phyloP scores from a whole-genome alignment of 306 rosid genomes.

The Styphnolobium japonicum region DNA sequence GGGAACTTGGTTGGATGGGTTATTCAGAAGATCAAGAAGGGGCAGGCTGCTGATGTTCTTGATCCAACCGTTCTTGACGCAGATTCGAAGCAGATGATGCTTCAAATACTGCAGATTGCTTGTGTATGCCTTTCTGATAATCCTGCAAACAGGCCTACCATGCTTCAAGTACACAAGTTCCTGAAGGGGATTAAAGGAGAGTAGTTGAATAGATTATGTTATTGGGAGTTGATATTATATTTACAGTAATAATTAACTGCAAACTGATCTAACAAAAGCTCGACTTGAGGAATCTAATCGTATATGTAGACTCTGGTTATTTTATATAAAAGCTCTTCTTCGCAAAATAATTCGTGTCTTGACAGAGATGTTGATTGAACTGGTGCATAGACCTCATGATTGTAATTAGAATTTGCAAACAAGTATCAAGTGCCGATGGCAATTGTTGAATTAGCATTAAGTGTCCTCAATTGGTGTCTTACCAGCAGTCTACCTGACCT shows the following conservation, averaged over 20 bases:
- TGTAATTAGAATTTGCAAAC: too few relatives aligned
- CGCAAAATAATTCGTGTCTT: conserved; percentile 7
- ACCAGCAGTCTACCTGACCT: too few relatives aligned
- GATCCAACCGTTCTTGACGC: conserved; percentile 70
- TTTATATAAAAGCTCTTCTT: neutral
- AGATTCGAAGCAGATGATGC: conserved; percentile 79
- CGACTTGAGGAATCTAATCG: conserved; percentile 6
- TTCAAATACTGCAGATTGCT: conserved; percentile 78
- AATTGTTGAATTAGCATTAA: too few relatives aligned
- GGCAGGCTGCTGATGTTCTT: conserved; percentile 73
- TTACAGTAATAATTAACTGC: conserved; percentile 14
- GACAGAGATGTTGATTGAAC: neutral
- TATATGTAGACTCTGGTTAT: neutral
- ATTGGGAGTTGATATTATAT: neutral
- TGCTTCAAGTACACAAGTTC: conserved; percentile 85
- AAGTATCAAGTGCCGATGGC: too few relatives aligned
- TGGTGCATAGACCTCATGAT: too few relatives aligned
- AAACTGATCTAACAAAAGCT: conserved; percentile 23
- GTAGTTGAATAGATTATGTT: conserved; percentile 16
- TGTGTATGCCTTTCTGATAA: conserved; percentile 79
- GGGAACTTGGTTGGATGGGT: conserved; percentile 99
- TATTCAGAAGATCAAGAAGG: conserved; percentile 70
- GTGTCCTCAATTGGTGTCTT: too few relatives aligned
- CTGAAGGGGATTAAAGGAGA: conserved; percentile 70
- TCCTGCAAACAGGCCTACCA: conserved; percentile 87